phyloP scores from a whole-genome alignment of 2,329 filamentous ascomycete species.

The Fusarium virguliforme region DNA sequence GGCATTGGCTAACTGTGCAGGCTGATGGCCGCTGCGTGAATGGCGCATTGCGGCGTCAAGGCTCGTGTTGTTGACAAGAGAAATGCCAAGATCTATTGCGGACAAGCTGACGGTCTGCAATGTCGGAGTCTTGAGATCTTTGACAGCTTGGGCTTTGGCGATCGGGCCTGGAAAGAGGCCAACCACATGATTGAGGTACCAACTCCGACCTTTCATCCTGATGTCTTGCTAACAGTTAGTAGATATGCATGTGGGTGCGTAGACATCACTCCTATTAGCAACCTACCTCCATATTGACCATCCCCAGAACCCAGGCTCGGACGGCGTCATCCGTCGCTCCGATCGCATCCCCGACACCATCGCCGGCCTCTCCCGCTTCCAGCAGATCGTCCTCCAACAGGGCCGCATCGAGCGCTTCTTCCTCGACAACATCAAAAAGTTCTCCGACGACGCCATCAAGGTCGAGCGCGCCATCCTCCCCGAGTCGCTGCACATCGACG shows the following conservation, averaged over 20 bases:
- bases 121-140: conserved; percentile 74
- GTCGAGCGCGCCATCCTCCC: conserved; percentile 76
- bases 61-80: conserved; percentile 37
- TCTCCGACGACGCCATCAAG: conserved; percentile 54
- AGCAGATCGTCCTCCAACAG: conserved; percentile 79
- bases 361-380: conserved; percentile 73
- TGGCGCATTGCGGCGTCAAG: conserved; percentile 36
- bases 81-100: conserved; percentile 28
- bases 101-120: conserved; percentile 39
- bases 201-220: neutral
- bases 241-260: conserved; percentile 18
- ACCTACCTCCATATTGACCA: neutral
- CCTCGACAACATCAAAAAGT: conserved; percentile 69
- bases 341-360: conserved; percentile 75
- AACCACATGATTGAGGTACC: conserved; percentile 76
- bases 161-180: conserved; percentile 76
- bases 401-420: conserved; percentile 79
- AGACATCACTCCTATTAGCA: neutral
- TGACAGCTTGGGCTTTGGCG: conserved; percentile 78
- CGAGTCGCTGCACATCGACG: conserved; percentile 69
- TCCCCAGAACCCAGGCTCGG: conserved; percentile 70
- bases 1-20: conserved; percentile 4
- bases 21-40: conserved; percentile 31
- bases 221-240: conserved; percentile 18
- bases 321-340: conserved; percentile 70